Percentiles rank a stretch among this genome's conserved stretches.
phyloP scores from a whole-genome alignment of 2,329 filamentous ascomycete species.

The Colletotrichum musae region DNA sequence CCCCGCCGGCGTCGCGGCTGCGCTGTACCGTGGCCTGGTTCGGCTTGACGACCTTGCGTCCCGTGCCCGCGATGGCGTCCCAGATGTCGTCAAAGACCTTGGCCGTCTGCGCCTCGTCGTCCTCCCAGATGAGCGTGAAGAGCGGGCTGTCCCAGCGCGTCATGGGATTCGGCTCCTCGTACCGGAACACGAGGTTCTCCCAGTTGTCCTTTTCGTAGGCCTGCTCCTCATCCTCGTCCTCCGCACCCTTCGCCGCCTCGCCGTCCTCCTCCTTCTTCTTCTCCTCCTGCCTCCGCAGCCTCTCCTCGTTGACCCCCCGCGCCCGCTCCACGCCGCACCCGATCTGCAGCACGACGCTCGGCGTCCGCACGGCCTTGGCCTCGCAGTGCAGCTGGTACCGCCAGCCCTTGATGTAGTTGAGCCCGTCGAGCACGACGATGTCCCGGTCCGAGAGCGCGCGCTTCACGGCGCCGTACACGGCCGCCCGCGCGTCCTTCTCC shows the following conservation, averaged over 20 bases:
- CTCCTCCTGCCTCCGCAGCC: constrained; percentile 58
- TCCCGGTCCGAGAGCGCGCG: constrained; percentile 79
- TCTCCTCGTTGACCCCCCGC: constrained; percentile 70
- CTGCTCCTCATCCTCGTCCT: constrained; percentile 50
- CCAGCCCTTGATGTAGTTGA: constrained; percentile 94
- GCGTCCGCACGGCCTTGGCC: constrained; percentile 83
- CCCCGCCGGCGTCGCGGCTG: constrained; percentile 73
- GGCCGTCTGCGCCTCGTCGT: constrained; percentile 71
- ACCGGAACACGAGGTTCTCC: constrained; percentile 85
- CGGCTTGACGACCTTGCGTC: constrained; percentile 75
- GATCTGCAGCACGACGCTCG: constrained; percentile 80
- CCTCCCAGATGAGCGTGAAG: constrained; percentile 84
- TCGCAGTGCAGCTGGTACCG: constrained; percentile 90
- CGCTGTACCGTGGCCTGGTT: constrained; percentile 82
- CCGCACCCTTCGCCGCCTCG: constrained; percentile 54
- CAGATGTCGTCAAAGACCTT: constrained; percentile 77
- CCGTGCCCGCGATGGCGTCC: constrained; percentile 78
- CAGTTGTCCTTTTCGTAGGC: constrained; percentile 73
- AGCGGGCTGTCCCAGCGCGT: constrained; percentile 87
- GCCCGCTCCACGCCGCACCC: constrained; percentile 70
- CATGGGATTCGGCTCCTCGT: constrained; percentile 91
- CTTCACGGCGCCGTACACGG: constrained; percentile 84
- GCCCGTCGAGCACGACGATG: constrained; percentile 83
- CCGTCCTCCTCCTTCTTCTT: constrained; percentile 18
- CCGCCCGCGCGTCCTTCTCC: constrained; percentile 86